These are phyloP conservation scores for Proliferodiscus dingleyae DNA, from an alignment of 2,329 filamentous ascomycete genomes.

Conservation along the genomic window DNA sequence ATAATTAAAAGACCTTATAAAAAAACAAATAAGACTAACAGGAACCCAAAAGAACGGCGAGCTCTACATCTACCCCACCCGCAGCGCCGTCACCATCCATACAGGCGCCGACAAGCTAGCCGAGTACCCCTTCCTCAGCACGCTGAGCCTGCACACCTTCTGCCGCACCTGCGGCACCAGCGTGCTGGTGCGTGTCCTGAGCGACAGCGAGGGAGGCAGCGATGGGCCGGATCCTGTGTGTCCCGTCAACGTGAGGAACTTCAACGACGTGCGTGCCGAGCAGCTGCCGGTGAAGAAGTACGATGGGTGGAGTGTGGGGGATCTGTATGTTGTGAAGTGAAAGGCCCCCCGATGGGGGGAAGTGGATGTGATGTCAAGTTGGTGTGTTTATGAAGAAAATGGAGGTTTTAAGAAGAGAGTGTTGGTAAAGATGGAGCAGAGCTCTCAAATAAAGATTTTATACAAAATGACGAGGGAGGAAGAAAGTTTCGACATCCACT, in stretches of 20 bases:
- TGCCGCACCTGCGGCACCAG: conserved; percentile 17
- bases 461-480: too few species aligned
- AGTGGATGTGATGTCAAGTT: too few species aligned
- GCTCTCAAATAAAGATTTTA: too few species aligned
- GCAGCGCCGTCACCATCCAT: conserved; percentile 5
- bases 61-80: conserved; percentile 18
- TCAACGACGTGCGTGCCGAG: conserved; percentile 9
- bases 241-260: conserved; percentile 19
- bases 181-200: conserved; percentile 13
- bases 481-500: too few species aligned
- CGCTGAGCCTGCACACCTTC: conserved; percentile 18
- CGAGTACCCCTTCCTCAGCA: conserved; percentile 16
- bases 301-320: conserved; percentile 13
- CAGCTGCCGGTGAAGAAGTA: conserved; percentile 9
- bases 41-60: conserved; percentile 19
- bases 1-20: too few species aligned
- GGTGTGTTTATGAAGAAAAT: too few species aligned
- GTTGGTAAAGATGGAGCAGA: too few species aligned
- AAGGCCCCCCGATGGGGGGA: too few species aligned
- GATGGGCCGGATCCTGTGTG: conserved; percentile 10
- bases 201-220: too few species aligned
- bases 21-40: conserved; percentile 3
- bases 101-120: conserved; percentile 12
- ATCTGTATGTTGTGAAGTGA: conserved; percentile 9
- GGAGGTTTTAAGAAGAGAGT: too few species aligned